phyloP scores from a whole-genome alignment of 345 rosid species.

The Euphorbia lathyris region DNA sequence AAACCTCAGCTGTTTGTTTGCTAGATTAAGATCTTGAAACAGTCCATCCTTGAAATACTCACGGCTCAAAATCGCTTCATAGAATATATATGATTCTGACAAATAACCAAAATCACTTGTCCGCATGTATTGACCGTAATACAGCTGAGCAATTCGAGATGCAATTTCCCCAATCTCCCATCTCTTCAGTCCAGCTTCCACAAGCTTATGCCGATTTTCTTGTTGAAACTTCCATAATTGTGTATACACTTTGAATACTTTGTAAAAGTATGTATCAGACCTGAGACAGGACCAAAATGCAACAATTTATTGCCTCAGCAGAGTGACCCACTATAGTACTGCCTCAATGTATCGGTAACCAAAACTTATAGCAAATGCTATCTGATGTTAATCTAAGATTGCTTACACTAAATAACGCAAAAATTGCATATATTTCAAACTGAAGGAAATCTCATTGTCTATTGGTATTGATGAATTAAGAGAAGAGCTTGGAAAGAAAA shows the following conservation, averaged over 20 bases:
- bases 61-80: slow-evolving; percentile 75
- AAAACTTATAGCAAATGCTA: neutral
- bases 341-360: neutral
- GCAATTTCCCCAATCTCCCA: slow-evolving; percentile 99
- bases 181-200: slow-evolving; percentile 89
- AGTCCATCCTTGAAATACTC: slow-evolving; percentile 89
- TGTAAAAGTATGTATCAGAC: slow-evolving; percentile 86
- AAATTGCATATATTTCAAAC: neutral
- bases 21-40: slow-evolving; percentile 73
- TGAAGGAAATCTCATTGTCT: neutral
- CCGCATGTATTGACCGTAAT: slow-evolving; percentile 91
- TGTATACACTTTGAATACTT: slow-evolving; percentile 97
- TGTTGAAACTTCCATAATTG: slow-evolving; percentile 96
- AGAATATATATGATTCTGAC: slow-evolving; percentile 81
- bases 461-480: neutral
- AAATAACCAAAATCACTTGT: slow-evolving; percentile 79
- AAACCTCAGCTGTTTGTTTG: slow-evolving; percentile 88
- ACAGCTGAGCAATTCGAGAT: slow-evolving; percentile 87
- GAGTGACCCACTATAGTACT: neutral
- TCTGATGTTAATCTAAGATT: neutral
- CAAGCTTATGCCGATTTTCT: slow-evolving; percentile 85
- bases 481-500: neutral
- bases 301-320: neutral
- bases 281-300: slow-evolving; percentile 32
- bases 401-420: neutral